These are phyloP conservation scores for Drosera spatulata DNA, from an alignment of 179 eudicot genomes.

Conservation along the genomic window DNA sequence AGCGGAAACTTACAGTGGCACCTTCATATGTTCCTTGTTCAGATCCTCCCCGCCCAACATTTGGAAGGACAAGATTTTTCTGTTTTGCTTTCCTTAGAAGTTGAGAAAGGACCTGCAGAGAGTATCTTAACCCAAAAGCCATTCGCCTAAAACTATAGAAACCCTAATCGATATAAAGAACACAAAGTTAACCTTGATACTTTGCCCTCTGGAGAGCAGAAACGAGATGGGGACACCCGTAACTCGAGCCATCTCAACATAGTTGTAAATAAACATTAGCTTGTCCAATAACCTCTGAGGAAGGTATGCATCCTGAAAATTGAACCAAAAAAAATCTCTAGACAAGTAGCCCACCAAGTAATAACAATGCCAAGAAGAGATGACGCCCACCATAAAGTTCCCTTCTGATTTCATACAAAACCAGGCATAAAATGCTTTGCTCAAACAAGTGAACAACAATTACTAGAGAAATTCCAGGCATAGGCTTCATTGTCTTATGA, in stretches of 20 bases:
- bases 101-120: conserved; percentile 90
- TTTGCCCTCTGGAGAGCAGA: conserved; percentile 98
- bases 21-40: conserved; percentile 98
- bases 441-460: too few species aligned
- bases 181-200: conserved; percentile 63
- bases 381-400: too few species aligned
- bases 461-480: too few species aligned
- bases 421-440: too few species aligned
- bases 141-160: background rate
- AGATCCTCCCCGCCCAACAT: conserved; percentile 82
- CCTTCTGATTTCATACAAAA: too few species aligned
- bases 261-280: conserved; percentile 93
- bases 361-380: too few species aligned
- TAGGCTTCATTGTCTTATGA: too few species aligned
- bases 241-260: conserved; percentile 99
- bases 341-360: too few species aligned
- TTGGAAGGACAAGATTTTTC: conserved; percentile 84
- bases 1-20: conserved; percentile 77
- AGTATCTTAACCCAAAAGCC: background rate
- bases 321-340: background rate
- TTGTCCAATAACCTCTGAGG: conserved; percentile 98
- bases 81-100: conserved; percentile 90
- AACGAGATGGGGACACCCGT: conserved; percentile 99
- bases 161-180: background rate
- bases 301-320: conserved; percentile 94